Conservation (phyloP, 192 early-diverging fungal species). For the Coemansia pectinata region DNA sequence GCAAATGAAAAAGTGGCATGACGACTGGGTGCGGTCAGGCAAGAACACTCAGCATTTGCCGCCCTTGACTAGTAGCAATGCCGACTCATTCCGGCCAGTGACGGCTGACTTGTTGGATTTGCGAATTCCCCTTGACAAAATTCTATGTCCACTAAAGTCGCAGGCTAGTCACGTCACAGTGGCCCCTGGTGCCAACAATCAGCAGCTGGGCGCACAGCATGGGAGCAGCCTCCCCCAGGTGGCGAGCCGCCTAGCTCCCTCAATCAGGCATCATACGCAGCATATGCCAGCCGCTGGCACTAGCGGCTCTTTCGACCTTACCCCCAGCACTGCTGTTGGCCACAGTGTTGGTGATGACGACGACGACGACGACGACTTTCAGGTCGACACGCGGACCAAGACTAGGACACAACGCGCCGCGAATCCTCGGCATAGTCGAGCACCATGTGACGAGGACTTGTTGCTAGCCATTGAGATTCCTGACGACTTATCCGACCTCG, state of each 20-base stretch:
- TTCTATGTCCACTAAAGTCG: conserved; percentile 10
- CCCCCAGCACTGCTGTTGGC: background rate
- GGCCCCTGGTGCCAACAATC: background rate
- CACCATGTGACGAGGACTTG: conserved; percentile 10
- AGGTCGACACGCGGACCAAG: conserved; percentile 3
- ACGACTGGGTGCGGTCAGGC: conserved; percentile 35
- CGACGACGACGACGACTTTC: conserved; percentile 39
- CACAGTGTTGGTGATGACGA: background rate
- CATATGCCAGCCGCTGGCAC: background rate
- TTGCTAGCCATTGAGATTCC: conserved; percentile 35
- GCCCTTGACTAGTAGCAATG: background rate
- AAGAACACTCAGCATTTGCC: conserved; percentile 7
- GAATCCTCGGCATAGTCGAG: background rate
- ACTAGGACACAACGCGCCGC: background rate
- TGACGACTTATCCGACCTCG: conserved; percentile 18
- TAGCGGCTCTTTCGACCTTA: background rate
- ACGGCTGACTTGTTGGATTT: conserved; percentile 31
- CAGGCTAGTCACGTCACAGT: background rate
- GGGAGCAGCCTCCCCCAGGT: background rate
- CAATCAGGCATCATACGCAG: background rate
- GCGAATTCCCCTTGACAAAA: conserved; percentile 25
- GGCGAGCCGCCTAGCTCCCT: background rate
- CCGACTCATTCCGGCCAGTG: conserved; percentile 16
- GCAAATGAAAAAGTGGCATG: conserved; percentile 34
- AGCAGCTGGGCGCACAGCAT: background rate